Evolutionary conservation across 2,329 filamentous ascomycete genomes (phyloP), one percentile per base, ranked within the genome.

Genomic region (Aspergillus tubingensis): DNA sequence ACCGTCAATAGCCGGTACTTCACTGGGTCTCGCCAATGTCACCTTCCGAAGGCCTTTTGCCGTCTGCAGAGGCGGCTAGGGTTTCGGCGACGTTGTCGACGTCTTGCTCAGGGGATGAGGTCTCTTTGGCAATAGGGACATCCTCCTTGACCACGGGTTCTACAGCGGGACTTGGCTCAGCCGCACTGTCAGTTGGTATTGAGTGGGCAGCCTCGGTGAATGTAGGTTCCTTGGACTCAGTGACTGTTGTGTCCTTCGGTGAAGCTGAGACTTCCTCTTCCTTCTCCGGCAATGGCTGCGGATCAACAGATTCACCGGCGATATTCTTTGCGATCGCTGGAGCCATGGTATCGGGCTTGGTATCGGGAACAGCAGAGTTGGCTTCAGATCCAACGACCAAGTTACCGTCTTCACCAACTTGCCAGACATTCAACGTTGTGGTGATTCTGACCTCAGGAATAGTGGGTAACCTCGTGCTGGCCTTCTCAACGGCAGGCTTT

Each of bases 401-500:
- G 25, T 68, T 68, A 19, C 76, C 77, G 53, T 75, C 70, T 49
- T 70, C 67, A 15, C 64, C 65, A 13, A 79, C 65, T 21, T 75
- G 69, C 76, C 76, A 79, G n/a, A 79, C 68, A 64, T 76, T 75
- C 76, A 75, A 77, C 2, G 76, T 66, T 47, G 72, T 71, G 17
- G 76, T 75, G 43, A 78, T 73, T 57, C 69, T 74, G 58, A 78
- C 68, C 58, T 77, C 74, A 2, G 76, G 73, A n/a, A 73, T 72
- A 5, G 70, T 65, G 13, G 72, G 72, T 8, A 75, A 68, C 54
- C 62, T 67, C 7, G 67, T 70, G 50, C 71, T 84, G 10, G 83
- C 81, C 30, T 87, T 85, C 23, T 90, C 86, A 21, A 77, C 80
- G 15, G 84, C 85, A 19, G 86, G 85, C 71, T 86, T 88, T 72